Percentiles rank a stretch among this genome's conserved stretches.
These are phyloP conservation scores for Agaricales sp. DNA, from an alignment of 1,284 basidiomycete species.

Conservation along the genomic window DNA sequence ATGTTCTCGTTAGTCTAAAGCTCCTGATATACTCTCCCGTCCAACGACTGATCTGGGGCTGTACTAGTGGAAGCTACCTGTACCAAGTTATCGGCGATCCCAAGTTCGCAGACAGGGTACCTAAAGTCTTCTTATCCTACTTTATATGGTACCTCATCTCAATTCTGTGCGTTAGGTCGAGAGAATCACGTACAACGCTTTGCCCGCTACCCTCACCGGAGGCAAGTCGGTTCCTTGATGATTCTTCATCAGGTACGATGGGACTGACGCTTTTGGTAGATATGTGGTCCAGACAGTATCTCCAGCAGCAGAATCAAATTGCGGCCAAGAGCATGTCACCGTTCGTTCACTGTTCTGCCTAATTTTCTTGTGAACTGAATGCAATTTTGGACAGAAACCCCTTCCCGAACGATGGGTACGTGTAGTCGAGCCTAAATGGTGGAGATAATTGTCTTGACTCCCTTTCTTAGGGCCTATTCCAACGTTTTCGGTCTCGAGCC, in stretches of 20 bases:
- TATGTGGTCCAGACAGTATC: slow-evolving; percentile 51
- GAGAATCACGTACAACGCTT: slow-evolving; percentile 46
- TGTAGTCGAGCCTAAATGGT: neutral
- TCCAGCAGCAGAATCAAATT: slow-evolving; percentile 53
- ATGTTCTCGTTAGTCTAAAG: slow-evolving; percentile 42
- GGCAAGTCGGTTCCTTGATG: slow-evolving; percentile 17
- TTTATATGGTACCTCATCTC: slow-evolving; percentile 1
- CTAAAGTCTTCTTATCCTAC: neutral
- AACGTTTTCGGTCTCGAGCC: slow-evolving; percentile 46
- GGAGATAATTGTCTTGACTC: too few relatives aligned
- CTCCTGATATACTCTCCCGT: neutral
- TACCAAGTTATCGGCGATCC: slow-evolving; percentile 24
- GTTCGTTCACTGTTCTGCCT: slow-evolving; percentile 27
- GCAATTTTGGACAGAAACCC: slow-evolving; percentile 29
- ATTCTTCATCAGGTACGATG: neutral
- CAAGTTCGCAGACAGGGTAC: slow-evolving; percentile 21
- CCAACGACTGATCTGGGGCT: neutral
- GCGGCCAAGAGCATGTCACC: slow-evolving; percentile 46
- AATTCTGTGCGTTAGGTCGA: slow-evolving; percentile 30
- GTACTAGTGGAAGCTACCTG: slow-evolving; percentile 21
- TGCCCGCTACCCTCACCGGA: slow-evolving; percentile 44
- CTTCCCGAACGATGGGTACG: slow-evolving; percentile 42
- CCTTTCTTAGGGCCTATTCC: slow-evolving; percentile 31
- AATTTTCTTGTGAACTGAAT: slow-evolving; percentile 4
- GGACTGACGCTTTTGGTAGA: slow-evolving; percentile 17